Percentiles rank a stretch among this genome's conserved stretches.
Evolutionary conservation across 495 filamentous ascomycete species (phyloP).

Genomic region (Trichoderma asperelloides): DNA sequence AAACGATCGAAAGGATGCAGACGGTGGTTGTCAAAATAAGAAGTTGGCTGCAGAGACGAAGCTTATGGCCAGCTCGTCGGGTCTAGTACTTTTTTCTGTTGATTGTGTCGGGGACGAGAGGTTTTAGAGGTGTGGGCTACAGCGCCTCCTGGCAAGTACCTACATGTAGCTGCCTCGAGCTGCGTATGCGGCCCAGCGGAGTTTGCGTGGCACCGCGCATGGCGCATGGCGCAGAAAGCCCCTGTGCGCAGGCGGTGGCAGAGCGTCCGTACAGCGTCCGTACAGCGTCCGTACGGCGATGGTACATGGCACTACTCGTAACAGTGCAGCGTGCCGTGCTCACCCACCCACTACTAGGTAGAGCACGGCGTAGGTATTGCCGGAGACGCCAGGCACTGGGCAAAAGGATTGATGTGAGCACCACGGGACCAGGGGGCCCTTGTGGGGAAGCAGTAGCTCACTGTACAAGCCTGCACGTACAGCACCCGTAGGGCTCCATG

Average conservation of each 20-base stretch:
- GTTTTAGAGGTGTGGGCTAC: neutral
- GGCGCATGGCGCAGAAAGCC: neutral
- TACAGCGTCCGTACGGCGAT: neutral
- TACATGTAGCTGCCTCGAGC: neutral
- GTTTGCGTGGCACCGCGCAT: neutral
- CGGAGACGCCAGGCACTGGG: neutral
- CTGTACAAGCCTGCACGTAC: too few relatives aligned
- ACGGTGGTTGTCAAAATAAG: neutral
- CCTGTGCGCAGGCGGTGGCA: neutral
- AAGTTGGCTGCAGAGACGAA: neutral
- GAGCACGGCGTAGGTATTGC: neutral
- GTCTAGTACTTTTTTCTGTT: neutral
- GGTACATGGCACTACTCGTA: neutral
- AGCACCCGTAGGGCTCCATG: neutral
- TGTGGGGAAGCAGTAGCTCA: neutral
- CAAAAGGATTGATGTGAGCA: neutral
- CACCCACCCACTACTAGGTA: too few relatives aligned
- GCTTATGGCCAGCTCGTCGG: constrained; percentile 5
- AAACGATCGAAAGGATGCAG: neutral
- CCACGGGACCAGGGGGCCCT: neutral
- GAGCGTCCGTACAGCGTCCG: neutral
- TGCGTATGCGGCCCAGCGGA: neutral
- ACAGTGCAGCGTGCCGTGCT: neutral
- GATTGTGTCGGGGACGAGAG: neutral
- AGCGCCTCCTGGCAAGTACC: neutral